phyloP scores from a whole-genome alignment of 345 rosid genomes.

The Populus davidiana region DNA sequence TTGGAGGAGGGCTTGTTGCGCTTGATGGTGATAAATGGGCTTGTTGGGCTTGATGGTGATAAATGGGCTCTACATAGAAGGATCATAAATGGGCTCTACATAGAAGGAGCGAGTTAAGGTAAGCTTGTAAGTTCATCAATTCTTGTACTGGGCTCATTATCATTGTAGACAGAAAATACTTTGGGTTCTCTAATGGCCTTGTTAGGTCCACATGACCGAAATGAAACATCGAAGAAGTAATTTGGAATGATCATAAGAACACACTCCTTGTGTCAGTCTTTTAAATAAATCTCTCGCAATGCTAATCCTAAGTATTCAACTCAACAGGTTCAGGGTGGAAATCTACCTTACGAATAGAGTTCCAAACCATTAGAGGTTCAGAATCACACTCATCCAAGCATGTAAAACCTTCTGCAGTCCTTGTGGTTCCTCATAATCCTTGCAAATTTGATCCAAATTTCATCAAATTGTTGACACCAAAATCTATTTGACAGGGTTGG shows the following conservation, averaged over 20 bases:
- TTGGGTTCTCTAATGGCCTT: background rate
- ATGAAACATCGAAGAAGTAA: too few relatives aligned
- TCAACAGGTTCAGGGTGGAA: too few relatives aligned
- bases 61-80: constrained; percentile 68
- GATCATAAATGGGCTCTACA: constrained; percentile 66
- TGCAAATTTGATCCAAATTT: background rate
- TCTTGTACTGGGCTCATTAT: background rate
- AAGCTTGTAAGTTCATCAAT: background rate
- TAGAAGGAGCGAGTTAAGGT: constrained; percentile 74
- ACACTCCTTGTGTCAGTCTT: too few relatives aligned
- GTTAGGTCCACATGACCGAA: background rate
- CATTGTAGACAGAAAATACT: background rate
- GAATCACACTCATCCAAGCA: too few relatives aligned
- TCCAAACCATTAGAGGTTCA: background rate
- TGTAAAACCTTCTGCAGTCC: background rate
- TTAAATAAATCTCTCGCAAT: too few relatives aligned
- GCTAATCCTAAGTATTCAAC: too few relatives aligned
- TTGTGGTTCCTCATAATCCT: background rate
- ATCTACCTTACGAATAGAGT: background rate
- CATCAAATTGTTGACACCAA: background rate
- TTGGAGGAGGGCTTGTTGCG: constrained; percentile 36
- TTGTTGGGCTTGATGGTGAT: constrained; percentile 59
- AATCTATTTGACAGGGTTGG: constrained; percentile 43
- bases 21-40: constrained; percentile 21
- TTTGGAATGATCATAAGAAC: too few relatives aligned